A percentile compares a stretch with the other conserved stretches of the same genome.
Conservation (phyloP, 148 eudicot species). For the Vaccinium macrocarpon region DNA sequence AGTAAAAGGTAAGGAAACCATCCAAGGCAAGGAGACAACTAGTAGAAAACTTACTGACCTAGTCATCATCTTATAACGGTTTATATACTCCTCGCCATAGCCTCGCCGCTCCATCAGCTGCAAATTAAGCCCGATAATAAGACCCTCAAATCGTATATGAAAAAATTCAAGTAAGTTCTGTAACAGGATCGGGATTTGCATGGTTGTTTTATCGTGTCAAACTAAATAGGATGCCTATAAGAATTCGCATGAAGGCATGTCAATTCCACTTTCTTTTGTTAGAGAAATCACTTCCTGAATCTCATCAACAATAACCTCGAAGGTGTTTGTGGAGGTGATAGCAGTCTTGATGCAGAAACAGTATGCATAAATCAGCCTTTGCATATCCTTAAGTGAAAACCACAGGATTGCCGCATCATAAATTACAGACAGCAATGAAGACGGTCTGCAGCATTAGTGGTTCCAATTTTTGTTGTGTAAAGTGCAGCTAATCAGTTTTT, state of each 20-base stretch:
- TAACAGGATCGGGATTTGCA: neutral
- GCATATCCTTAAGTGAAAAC: neutral
- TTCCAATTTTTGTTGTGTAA: neutral
- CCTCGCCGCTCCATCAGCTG: slow-evolving; percentile 98
- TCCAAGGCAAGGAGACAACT: neutral
- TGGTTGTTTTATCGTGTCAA: neutral
- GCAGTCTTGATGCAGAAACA: neutral
- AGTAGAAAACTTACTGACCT: slow-evolving; percentile 48
- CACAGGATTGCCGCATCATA: neutral
- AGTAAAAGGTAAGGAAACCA: neutral
- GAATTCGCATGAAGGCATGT: neutral
- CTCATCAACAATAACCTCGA: neutral
- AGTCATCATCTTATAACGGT: slow-evolving; percentile 98
- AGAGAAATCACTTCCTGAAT: neutral
- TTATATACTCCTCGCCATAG: slow-evolving; percentile 91
- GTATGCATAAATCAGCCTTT: neutral
- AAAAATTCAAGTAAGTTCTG: neutral
- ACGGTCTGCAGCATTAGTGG: neutral
- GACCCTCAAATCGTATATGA: slow-evolving; percentile 1
- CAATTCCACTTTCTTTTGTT: neutral
- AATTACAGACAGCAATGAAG: neutral
- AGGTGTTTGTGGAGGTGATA: neutral
- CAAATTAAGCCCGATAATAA: slow-evolving; percentile 38
- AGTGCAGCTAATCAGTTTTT: neutral
- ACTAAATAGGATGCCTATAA: neutral